Evolutionary conservation across 495 filamentous ascomycete genomes (phyloP), one percentile per base, ranked within the genome.

Genomic region (Hypomontagnella monticulosa): DNA sequence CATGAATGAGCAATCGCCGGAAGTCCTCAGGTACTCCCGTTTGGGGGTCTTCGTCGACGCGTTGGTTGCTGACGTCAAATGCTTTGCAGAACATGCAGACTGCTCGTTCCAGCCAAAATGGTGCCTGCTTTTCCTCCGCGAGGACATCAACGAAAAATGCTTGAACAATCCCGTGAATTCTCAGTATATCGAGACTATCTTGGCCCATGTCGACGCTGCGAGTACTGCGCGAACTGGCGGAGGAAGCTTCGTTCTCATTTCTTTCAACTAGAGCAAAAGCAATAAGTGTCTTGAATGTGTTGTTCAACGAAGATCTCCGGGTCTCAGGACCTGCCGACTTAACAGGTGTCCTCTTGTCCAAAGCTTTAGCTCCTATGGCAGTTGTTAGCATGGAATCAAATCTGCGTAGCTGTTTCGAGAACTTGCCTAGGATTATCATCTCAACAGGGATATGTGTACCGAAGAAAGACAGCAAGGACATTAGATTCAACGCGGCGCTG

Each of bases 161-260:
- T 69, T 94, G 92, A 4, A 93, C 89, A 0, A 94, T 90, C 32
- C 85, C 88, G 71, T 93, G 91, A 40, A 94, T 81, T 32, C 89
- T 87, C 32, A 94, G 81, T 33, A 93, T 82, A 51, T 93, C 91
- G 16, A 92, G 83, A 64, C 82, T 89, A 38, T 73, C 72, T 44
- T 79, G 78, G 20, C 47, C 61, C 69, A 72, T 72, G 53, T 74
- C 71, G 44, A 71, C 71, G 15, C 76, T 81, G 19, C 81, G 71
- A 11, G 79, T 79, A 30, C 80, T 81, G 56, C 72, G 74, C 4
- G 80, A 76, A 44, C 76, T 74, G 15, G 69, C 68, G 1, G 76
- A 71, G 4, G 76, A 78, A n/a, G 71, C 66, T 33, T 78, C 78
- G 41, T 73, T 79, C 51, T 87, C 84, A 51, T 85, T 87, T 20